A percentile compares a stretch with the other conserved stretches of the same genome.
phyloP scores from a whole-genome alignment of 1,139 yeast species.

The Starmera stellimalicola region DNA sequence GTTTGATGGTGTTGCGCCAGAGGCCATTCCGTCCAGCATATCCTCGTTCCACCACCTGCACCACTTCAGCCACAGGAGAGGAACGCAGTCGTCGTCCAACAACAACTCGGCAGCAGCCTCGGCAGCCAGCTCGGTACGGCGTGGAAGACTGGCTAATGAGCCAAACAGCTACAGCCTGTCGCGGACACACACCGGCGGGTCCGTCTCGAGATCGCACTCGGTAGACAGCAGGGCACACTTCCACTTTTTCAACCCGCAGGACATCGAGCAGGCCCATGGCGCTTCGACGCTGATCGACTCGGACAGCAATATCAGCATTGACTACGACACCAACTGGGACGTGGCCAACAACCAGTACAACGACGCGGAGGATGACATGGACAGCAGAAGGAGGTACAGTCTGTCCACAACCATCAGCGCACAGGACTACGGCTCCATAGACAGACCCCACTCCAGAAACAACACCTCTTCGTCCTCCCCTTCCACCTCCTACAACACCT shows the following conservation, averaged over 20 bases:
- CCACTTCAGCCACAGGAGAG: slow-evolving; percentile 31
- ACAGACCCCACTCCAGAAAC: slow-evolving; percentile 7
- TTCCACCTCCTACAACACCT: slow-evolving; percentile 26
- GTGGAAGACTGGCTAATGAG: slow-evolving; percentile 20
- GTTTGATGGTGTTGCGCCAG: slow-evolving; percentile 86
- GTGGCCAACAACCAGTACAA: slow-evolving; percentile 35
- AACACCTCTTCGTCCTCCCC: slow-evolving; percentile 23
- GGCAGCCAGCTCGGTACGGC: slow-evolving; percentile 20
- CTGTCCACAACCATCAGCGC: slow-evolving; percentile 19
- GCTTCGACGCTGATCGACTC: slow-evolving; percentile 65
- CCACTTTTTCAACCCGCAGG: slow-evolving; percentile 73
- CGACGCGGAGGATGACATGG: no score
- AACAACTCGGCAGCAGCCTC: slow-evolving; percentile 16
- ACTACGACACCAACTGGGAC: slow-evolving; percentile 66
- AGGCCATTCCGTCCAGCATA: slow-evolving; percentile 82
- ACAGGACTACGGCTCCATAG: slow-evolving; percentile 19
- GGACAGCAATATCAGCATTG: slow-evolving; percentile 36
- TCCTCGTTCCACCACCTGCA: slow-evolving; percentile 77
- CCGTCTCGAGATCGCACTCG: slow-evolving; percentile 23
- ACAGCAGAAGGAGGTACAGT: slow-evolving; percentile 26
- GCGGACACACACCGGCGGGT: slow-evolving; percentile 20
- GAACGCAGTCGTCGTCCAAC: background rate
- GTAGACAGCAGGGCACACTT: slow-evolving; percentile 29
- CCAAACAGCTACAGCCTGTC: slow-evolving; percentile 19
- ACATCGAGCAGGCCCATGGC: slow-evolving; percentile 81